phyloP scores from a whole-genome alignment of 2,329 filamentous ascomycete species.

The Lizonia empirigonia region DNA sequence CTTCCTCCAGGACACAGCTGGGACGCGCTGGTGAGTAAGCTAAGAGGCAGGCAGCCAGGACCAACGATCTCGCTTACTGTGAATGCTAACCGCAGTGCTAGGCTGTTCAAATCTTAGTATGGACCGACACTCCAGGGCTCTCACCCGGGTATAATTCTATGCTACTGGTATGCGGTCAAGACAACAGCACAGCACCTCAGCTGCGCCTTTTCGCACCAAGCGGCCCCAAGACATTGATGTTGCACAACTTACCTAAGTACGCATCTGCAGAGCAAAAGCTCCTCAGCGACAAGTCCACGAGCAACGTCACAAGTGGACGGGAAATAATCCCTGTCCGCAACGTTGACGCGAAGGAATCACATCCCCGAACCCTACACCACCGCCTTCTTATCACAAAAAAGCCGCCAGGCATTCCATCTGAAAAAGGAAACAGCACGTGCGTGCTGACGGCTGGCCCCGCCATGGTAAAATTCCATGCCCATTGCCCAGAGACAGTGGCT shows the following conservation, averaged over 20 bases:
- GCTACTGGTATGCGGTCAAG: background rate
- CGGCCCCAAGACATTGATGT: background rate
- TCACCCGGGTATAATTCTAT: background rate
- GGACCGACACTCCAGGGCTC: no score
- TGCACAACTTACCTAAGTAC: background rate
- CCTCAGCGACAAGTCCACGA: background rate
- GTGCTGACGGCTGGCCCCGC: conserved; percentile 15
- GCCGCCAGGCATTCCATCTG: conserved; percentile 1
- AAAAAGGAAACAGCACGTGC: conserved; percentile 3
- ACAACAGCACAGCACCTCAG: background rate
- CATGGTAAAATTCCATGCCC: conserved; percentile 1
- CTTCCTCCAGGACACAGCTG: background rate
- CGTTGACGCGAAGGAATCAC: conserved; percentile 1
- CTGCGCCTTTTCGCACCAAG: background rate
- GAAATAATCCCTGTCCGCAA: conserved; percentile 4
- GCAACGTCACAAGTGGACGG: background rate
- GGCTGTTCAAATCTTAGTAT: background rate
- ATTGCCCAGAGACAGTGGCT: background rate
- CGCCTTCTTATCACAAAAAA: conserved; percentile 8
- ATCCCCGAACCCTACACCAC: background rate
- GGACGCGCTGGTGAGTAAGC: conserved; percentile 1
- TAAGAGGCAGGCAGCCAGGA: conserved; percentile 5
- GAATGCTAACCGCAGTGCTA: conserved; percentile 6
- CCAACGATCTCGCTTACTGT: conserved; percentile 3
- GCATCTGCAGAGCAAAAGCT: background rate